Conservation (phyloP, 2,329 filamentous ascomycete species). For the Penicillium fuscoglaucum region DNA sequence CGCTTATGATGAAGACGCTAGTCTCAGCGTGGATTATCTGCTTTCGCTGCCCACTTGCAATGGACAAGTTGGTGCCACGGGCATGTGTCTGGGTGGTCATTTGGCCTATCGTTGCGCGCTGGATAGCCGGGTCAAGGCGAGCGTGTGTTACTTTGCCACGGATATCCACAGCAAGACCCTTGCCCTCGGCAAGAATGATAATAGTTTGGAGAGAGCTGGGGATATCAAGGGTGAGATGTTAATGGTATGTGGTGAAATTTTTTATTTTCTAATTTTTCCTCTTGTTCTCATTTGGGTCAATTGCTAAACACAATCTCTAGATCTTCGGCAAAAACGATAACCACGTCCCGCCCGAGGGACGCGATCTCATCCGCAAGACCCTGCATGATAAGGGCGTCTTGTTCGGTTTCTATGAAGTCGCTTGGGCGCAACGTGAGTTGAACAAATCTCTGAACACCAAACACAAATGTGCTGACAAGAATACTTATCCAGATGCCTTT, state of each 20-base stretch:
- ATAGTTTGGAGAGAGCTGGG: slow-evolving; percentile 59
- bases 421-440: slow-evolving; percentile 78
- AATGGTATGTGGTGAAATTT: slow-evolving; percentile 53
- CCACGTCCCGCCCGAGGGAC: slow-evolving; percentile 78
- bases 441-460: background rate
- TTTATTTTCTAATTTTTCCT: no score
- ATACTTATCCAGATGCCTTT: slow-evolving; percentile 65
- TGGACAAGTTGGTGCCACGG: slow-evolving; percentile 74
- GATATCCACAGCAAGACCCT: slow-evolving; percentile 81
- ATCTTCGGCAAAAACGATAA: slow-evolving; percentile 92
- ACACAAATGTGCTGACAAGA: slow-evolving; percentile 6
- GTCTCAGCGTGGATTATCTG: slow-evolving; percentile 67
- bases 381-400: slow-evolving; percentile 72
- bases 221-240: slow-evolving; percentile 77
- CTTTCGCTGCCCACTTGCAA: slow-evolving; percentile 75
- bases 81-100: slow-evolving; percentile 93
- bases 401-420: slow-evolving; percentile 83
- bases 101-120: slow-evolving; percentile 73
- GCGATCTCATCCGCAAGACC: slow-evolving; percentile 80
- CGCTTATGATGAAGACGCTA: slow-evolving; percentile 81
- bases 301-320: slow-evolving; percentile 28
- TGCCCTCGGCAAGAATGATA: slow-evolving; percentile 65
- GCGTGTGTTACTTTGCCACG: slow-evolving; percentile 87
- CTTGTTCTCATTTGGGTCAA: background rate
- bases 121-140: slow-evolving; percentile 72